Conservation (phyloP, 345 rosid species). For the Salix purpurea region DNA sequence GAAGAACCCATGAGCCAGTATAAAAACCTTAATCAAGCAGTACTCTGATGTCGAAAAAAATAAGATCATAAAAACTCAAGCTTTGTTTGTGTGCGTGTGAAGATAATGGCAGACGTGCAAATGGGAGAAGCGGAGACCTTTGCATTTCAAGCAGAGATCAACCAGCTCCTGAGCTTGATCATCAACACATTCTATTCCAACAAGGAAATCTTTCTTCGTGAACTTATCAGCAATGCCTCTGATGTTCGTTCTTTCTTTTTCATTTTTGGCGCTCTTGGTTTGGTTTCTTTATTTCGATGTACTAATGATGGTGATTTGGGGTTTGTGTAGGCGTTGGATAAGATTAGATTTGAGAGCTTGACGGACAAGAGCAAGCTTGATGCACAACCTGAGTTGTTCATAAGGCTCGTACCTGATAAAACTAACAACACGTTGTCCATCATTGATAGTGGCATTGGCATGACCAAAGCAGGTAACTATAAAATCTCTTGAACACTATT, state of each 20-base stretch:
- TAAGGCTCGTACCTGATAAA: constrained; percentile 69
- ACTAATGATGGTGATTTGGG: background rate
- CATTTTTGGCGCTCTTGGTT: too few species aligned
- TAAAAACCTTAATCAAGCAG: constrained; percentile 6
- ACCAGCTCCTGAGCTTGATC: constrained; percentile 76
- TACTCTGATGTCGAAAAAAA: too few species aligned
- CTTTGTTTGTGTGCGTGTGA: background rate
- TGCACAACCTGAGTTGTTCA: constrained; percentile 77
- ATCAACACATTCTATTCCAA: constrained; percentile 93
- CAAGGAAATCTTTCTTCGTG: constrained; percentile 84
- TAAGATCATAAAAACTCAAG: too few species aligned
- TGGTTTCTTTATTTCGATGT: background rate
- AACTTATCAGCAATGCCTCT: constrained; percentile 62
- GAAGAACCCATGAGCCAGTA: constrained; percentile 19
- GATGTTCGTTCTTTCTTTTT: constrained; percentile 36
- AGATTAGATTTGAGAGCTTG: constrained; percentile 69
- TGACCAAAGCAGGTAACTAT: constrained; percentile 75
- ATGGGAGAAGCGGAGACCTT: constrained; percentile 86
- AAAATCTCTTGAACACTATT: background rate
- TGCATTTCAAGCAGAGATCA: constrained; percentile 90
- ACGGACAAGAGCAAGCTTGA: constrained; percentile 89
- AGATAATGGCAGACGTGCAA: constrained; percentile 57
- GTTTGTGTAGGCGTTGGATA: constrained; percentile 62
- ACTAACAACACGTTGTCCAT: constrained; percentile 65
- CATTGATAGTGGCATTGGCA: constrained; percentile 74